Conservation (phyloP, 441 rosid species). For the Raphanus hybrid region DNA sequence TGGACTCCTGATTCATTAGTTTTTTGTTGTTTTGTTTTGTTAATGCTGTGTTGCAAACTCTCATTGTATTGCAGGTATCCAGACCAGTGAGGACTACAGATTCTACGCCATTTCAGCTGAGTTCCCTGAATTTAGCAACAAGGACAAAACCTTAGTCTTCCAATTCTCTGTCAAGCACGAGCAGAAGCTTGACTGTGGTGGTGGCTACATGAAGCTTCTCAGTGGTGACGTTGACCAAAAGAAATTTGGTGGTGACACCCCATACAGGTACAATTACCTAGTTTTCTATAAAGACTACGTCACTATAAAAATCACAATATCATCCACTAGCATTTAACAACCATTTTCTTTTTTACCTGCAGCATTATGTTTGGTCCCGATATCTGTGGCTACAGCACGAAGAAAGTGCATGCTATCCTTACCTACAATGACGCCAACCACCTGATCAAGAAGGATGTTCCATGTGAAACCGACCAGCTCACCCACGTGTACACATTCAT, state of each 20-base stretch:
- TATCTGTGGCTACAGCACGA: slow-evolving; percentile 94
- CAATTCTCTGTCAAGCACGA: slow-evolving; percentile 95
- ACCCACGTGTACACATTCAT: slow-evolving; percentile 89
- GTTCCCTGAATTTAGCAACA: slow-evolving; percentile 89
- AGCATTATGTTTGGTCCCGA: slow-evolving; percentile 99
- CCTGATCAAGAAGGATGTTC: slow-evolving; percentile 94
- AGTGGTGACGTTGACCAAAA: slow-evolving; percentile 87
- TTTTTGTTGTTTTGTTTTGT: no score
- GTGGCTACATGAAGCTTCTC: slow-evolving; percentile 98
- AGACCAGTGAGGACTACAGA: slow-evolving; percentile 90
- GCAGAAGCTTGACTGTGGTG: slow-evolving; percentile 99
- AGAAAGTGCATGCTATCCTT: slow-evolving; percentile 97
- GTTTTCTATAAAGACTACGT: not conserved
- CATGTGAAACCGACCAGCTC: slow-evolving; percentile 98
- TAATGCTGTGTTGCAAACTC: slow-evolving; percentile 16
- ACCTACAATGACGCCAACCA: slow-evolving; percentile 78
- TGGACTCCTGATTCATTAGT: not conserved
- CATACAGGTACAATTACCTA: no score
- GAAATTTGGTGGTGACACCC: slow-evolving; percentile 54
- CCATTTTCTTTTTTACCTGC: slow-evolving; percentile 32
- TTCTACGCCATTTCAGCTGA: slow-evolving; percentile 97
- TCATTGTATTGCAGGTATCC: slow-evolving; percentile 64
- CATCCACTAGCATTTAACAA: not conserved
- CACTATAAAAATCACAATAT: not conserved
- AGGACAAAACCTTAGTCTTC: slow-evolving; percentile 86